Conservation (phyloP, 1,284 basidiomycete genomes). For the Gomphus sp. region DNA sequence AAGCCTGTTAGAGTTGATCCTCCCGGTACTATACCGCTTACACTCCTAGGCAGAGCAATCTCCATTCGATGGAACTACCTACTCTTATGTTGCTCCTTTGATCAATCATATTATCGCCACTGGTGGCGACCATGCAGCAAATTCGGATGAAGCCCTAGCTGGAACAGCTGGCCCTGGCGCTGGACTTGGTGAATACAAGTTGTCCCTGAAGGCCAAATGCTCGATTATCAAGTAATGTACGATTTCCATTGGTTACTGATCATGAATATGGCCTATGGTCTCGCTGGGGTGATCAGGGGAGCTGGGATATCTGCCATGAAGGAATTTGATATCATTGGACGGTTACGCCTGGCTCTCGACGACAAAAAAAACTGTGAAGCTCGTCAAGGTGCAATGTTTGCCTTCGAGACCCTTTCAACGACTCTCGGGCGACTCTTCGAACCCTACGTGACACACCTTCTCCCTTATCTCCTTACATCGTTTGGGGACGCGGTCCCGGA, state of each 20-base stretch:
- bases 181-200: slow-evolving; percentile 84
- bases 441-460: slow-evolving; percentile 83
- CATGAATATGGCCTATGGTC: slow-evolving; percentile 77
- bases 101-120: slow-evolving; percentile 60
- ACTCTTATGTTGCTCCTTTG: slow-evolving; percentile 76
- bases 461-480: slow-evolving; percentile 78
- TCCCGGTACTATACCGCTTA: no score
- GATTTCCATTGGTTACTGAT: slow-evolving; percentile 44
- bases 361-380: slow-evolving; percentile 86
- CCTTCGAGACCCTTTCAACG: slow-evolving; percentile 84
- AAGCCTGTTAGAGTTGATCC: slow-evolving; percentile 26
- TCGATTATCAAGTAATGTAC: background rate
- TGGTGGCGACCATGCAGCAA: slow-evolving; percentile 46
- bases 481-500: slow-evolving; percentile 90
- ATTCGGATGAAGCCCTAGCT: slow-evolving; percentile 76
- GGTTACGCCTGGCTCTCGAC: slow-evolving; percentile 71
- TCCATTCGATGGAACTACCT: slow-evolving; percentile 80
- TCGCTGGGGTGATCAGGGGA: slow-evolving; percentile 90
- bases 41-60: slow-evolving; percentile 76
- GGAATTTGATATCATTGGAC: slow-evolving; percentile 72
- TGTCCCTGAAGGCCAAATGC: background rate
- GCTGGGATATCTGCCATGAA: slow-evolving; percentile 82
- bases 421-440: slow-evolving; percentile 89
- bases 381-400: slow-evolving; percentile 92
- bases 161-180: slow-evolving; percentile 80